Evolutionary conservation across 1,284 basidiomycete genomes (phyloP).

Genomic region (Taiwanofungus camphoratus): DNA sequence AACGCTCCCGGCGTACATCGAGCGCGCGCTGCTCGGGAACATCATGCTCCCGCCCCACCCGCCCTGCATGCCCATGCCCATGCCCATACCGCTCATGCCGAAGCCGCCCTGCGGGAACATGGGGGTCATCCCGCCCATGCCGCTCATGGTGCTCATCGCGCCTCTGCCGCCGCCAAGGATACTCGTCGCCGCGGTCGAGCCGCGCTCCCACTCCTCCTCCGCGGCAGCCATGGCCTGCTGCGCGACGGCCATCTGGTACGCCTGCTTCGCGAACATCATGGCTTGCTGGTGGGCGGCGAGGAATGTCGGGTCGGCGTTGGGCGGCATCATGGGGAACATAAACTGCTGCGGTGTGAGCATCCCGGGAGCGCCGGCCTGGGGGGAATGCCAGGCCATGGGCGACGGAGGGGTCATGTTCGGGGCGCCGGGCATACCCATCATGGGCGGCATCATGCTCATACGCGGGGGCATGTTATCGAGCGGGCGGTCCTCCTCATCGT

Average conservation of each 20-base stretch:
- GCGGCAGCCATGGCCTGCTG: constrained; percentile 81
- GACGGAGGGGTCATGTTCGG: constrained; percentile 22
- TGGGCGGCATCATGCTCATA: constrained; percentile 43
- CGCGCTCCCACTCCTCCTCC: constrained; percentile 81
- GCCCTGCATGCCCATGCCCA: constrained; percentile 38
- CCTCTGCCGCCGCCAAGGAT: constrained; percentile 26
- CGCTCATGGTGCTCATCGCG: constrained; percentile 33
- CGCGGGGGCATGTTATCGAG: constrained; percentile 29
- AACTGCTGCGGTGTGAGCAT: constrained; percentile 34
- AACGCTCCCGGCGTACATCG: constrained; percentile 49
- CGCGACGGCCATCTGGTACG: constrained; percentile 79
- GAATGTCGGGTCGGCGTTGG: constrained; percentile 45
- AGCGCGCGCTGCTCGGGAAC: constrained; percentile 44
- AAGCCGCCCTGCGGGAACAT: constrained; percentile 18
- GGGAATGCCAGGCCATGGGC: constrained; percentile 25
- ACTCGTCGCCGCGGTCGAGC: constrained; percentile 40
- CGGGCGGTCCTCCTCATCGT: constrained; percentile 45
- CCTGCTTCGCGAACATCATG: constrained; percentile 76
- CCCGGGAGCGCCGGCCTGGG: no score
- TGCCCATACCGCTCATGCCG: constrained; percentile 24
- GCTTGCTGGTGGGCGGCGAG: constrained; percentile 75
- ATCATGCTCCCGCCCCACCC: constrained; percentile 39
- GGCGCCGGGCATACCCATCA: constrained; percentile 43
- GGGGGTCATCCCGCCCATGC: constrained; percentile 19
- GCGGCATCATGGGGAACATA: constrained; percentile 38